Percentiles rank a stretch among this genome's conserved stretches.
Conservation (phyloP, 176 grass and related monocot genomes). For the Tillandsia leiboldiana region DNA sequence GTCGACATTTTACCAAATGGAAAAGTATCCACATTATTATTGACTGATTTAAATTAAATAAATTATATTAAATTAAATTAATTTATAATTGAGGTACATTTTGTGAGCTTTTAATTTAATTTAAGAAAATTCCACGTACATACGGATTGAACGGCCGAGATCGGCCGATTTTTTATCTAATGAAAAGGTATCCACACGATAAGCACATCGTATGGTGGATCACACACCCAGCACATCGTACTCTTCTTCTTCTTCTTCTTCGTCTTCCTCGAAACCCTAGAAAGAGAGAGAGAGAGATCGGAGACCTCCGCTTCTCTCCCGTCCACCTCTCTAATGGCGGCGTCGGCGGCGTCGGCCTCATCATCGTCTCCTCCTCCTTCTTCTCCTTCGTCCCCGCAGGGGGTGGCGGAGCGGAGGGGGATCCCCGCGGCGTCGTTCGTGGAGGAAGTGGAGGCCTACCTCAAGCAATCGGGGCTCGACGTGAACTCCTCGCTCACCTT, state of each 20-base stretch:
- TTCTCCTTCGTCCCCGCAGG: slow-evolving; percentile 20
- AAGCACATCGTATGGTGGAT: no score
- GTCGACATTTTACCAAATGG: no score
- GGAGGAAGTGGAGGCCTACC: slow-evolving; percentile 85
- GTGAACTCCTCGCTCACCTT: slow-evolving; percentile 88
- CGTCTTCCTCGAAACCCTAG: neutral
- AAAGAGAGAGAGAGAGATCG: neutral
- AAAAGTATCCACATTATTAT: no score
- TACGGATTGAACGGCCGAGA: neutral
- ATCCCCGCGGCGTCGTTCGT: slow-evolving; percentile 84
- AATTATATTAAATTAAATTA: no score
- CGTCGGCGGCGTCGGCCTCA: slow-evolving; percentile 10
- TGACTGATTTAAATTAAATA: no score
- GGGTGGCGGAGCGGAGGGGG: slow-evolving; percentile 51
- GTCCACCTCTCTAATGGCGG: slow-evolving; percentile 35
- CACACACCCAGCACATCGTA: neutral
- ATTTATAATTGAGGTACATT: no score
- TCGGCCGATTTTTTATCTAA: neutral
- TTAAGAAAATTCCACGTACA: no score
- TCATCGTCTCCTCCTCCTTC: slow-evolving; percentile 8
- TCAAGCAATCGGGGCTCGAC: slow-evolving; percentile 71
- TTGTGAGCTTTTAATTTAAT: no score
- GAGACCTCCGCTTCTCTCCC: slow-evolving; percentile 1
- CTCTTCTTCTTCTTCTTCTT: neutral
- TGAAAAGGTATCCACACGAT: neutral